phyloP scores from a whole-genome alignment of 768 basidiomycete species.

The Polyporus arcularius region DNA sequence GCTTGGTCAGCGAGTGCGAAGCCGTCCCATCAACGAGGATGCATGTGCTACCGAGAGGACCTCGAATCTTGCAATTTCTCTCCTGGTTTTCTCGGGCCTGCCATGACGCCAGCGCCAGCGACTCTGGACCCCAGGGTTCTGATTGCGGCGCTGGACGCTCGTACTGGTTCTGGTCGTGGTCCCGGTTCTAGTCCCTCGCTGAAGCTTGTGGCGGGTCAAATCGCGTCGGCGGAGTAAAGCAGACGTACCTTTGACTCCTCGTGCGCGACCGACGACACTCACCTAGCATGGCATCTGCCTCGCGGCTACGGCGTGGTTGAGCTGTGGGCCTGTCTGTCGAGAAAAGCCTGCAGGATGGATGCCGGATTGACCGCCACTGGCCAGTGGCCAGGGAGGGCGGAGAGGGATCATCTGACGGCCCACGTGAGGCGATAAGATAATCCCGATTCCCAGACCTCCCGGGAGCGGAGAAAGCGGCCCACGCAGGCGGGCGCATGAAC shows the following conservation, averaged over 20 bases:
- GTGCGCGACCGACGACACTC: neutral
- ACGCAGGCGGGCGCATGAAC: slow-evolving; percentile 5
- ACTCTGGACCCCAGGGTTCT: neutral
- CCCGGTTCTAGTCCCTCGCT: too few species aligned
- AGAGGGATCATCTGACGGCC: slow-evolving; percentile 14
- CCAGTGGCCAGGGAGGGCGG: neutral
- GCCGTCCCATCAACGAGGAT: slow-evolving; percentile 6
- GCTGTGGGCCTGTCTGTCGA: neutral
- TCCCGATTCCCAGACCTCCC: neutral
- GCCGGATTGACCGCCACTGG: too few species aligned
- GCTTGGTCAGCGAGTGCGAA: too few species aligned
- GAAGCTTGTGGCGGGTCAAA: too few species aligned
- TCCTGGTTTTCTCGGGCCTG: too few species aligned
- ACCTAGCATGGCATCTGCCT: neutral
- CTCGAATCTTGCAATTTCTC: neutral
- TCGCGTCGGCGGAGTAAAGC: too few species aligned
- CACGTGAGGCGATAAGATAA: slow-evolving; percentile 17
- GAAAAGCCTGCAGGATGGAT: too few species aligned
- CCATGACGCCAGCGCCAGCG: neutral
- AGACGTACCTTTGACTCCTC: too few species aligned
- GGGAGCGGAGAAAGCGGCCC: neutral
- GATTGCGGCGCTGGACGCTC: neutral
- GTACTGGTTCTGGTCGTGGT: too few species aligned
- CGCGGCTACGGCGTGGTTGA: slow-evolving; percentile 5
- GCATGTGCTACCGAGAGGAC: too few species aligned